These are phyloP conservation scores for Gleditsia sinensis DNA, from an alignment of 306 rosid genomes.

Conservation along the genomic window DNA sequence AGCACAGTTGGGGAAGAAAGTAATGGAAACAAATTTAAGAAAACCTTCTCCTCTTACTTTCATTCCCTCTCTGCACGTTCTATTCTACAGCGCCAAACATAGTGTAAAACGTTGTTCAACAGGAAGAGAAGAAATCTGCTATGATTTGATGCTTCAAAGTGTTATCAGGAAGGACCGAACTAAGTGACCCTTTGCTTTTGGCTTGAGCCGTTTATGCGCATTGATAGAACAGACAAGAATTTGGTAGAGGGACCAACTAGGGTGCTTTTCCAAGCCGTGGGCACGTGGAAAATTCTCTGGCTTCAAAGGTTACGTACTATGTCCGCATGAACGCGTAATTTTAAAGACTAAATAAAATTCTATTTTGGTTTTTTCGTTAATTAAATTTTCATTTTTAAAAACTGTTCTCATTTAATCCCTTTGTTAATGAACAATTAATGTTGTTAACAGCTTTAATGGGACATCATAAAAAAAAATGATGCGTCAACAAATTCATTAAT, in stretches of 20 bases:
- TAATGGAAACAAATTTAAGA: not conserved
- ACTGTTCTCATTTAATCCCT: too few relatives aligned
- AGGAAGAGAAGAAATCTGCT: constrained; percentile 6
- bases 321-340: constrained; percentile 21
- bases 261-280: constrained; percentile 28
- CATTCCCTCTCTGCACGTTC: not conserved
- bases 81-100: not conserved
- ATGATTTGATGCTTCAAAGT: constrained; percentile 32
- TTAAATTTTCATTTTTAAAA: too few relatives aligned
- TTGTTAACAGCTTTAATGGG: too few relatives aligned
- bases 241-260: constrained; percentile 20
- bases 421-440: too few relatives aligned
- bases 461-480: too few relatives aligned
- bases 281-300: constrained; percentile 55
- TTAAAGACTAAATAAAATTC: too few relatives aligned
- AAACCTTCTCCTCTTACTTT: not conserved
- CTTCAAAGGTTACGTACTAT: constrained; percentile 31
- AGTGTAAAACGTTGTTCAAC: not conserved
- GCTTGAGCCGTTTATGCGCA: constrained; percentile 42
- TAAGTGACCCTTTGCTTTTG: constrained; percentile 40
- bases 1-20: not conserved
- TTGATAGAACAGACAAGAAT: constrained; percentile 10
- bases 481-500: too few relatives aligned
- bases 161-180: too few relatives aligned
- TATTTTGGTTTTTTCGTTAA: too few relatives aligned